Conservation (phyloP, 768 basidiomycete genomes). For the Lentinula edodes region DNA sequence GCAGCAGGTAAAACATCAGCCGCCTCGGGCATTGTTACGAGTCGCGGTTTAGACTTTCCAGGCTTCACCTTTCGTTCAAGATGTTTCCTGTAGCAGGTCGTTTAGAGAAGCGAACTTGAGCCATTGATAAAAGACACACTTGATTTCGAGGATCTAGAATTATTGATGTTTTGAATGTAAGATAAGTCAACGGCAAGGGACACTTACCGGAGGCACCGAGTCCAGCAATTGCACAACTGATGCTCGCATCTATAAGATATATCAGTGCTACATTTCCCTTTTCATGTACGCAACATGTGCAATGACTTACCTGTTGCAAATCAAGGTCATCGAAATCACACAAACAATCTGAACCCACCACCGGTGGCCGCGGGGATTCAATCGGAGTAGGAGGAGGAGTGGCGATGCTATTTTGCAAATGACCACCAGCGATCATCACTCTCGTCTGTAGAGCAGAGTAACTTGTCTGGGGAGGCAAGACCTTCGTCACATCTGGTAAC, state of each 20-base stretch:
- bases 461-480: not conserved
- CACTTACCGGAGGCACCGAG: conserved; percentile 41
- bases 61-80: conserved; percentile 43
- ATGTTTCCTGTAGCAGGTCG: conserved; percentile 24
- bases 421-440: not conserved
- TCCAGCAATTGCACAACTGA: conserved; percentile 39
- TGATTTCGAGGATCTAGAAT: conserved; percentile 50
- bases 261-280: not conserved
- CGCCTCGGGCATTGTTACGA: conserved; percentile 42
- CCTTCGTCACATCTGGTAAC: conserved; percentile 20
- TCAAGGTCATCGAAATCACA: conserved; percentile 49
- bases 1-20: conserved; percentile 47
- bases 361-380: conserved; percentile 2
- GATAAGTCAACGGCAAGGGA: not conserved
- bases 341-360: conserved; percentile 29
- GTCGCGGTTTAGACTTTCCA: conserved; percentile 48
- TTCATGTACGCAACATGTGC: not conserved
- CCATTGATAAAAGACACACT: conserved; percentile 18
- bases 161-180: not conserved
- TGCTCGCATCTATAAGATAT: conserved; percentile 36
- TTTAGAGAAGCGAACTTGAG: not conserved
- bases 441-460: not conserved
- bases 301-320: conserved; percentile 24
- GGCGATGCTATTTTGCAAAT: not conserved
- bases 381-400: not conserved